phyloP scores from a whole-genome alignment of 2,329 filamentous ascomycete genomes.

The Fusarium luffae region DNA sequence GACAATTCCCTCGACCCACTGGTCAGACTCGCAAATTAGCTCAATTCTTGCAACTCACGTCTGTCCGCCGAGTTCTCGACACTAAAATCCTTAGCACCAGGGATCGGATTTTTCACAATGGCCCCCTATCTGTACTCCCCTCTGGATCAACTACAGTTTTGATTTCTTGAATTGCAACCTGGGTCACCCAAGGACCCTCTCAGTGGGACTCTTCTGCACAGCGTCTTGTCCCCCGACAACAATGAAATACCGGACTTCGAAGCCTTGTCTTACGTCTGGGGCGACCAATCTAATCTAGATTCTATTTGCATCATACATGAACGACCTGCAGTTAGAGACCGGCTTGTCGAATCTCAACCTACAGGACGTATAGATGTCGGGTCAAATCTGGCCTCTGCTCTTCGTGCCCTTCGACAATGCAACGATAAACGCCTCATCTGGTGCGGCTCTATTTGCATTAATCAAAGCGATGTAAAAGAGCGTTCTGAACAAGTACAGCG shows the following conservation, averaged over 20 bases:
- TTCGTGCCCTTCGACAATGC: not conserved
- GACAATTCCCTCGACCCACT: not conserved
- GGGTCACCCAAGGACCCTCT: not conserved
- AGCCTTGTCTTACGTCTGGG: conserved; percentile 10
- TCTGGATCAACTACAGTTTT: not conserved
- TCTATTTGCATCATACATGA: not conserved
- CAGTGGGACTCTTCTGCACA: not conserved
- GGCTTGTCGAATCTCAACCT: no score
- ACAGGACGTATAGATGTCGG: not conserved
- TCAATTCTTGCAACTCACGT: no score
- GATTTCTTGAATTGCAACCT: not conserved
- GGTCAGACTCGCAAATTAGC: no score
- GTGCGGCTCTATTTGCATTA: conserved; percentile 18
- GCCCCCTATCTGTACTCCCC: not conserved
- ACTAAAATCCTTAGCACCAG: no score
- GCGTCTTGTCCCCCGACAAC: not conserved
- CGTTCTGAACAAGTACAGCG: conserved; percentile 2
- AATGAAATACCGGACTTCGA: not conserved
- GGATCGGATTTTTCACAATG: not conserved
- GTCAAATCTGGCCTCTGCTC: conserved; percentile 7
- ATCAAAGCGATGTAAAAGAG: not conserved
- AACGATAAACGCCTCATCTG: not conserved
- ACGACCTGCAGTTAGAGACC: no score
- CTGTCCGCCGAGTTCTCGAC: no score
- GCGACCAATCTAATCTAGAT: conserved; percentile 1